Evolutionary conservation across 2,329 filamentous ascomycete genomes (phyloP).

Genomic region (Davidsoniella eucalypti): DNA sequence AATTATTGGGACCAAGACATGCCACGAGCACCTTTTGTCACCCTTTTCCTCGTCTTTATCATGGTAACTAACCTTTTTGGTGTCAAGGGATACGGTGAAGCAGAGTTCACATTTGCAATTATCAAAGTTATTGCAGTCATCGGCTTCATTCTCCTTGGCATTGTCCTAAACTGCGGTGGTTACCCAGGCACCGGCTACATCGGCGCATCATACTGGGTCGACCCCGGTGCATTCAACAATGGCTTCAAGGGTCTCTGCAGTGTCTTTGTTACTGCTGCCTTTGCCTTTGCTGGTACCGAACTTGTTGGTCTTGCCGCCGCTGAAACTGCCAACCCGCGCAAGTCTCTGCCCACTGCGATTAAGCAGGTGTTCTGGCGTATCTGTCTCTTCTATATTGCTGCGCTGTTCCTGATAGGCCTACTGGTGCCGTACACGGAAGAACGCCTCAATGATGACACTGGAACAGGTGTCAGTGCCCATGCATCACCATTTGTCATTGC

Average conservation of each 20-base stretch:
- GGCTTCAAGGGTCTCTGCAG: conserved; percentile 72
- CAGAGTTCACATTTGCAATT: conserved; percentile 73
- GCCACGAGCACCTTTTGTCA: conserved; percentile 60
- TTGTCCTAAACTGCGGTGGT: conserved; percentile 73
- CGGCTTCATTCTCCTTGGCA: conserved; percentile 75
- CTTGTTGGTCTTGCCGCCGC: conserved; percentile 62
- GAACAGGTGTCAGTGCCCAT: conserved; percentile 43
- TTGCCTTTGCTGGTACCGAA: conserved; percentile 61
- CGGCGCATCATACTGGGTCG: conserved; percentile 57
- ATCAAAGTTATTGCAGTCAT: conserved; percentile 77
- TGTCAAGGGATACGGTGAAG: conserved; percentile 77
- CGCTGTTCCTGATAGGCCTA: conserved; percentile 63
- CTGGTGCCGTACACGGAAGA: conserved; percentile 53
- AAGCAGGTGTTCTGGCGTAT: conserved; percentile 97
- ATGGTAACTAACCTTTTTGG: conserved; percentile 75
- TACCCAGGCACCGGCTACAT: conserved; percentile 60
- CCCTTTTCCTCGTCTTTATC: conserved; percentile 63
- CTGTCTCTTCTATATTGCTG: conserved; percentile 74
- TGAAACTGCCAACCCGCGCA: conserved; percentile 62
- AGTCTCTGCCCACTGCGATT: conserved; percentile 69
- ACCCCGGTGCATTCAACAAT: conserved; percentile 72
- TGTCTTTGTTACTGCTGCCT: conserved; percentile 61
- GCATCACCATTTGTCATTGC: conserved; percentile 90
- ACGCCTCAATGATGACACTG: conserved; percentile 21
- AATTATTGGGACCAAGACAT: conserved; percentile 57